phyloP scores from a whole-genome alignment of 768 basidiomycete species.

The Boletus vermiculosoides region DNA sequence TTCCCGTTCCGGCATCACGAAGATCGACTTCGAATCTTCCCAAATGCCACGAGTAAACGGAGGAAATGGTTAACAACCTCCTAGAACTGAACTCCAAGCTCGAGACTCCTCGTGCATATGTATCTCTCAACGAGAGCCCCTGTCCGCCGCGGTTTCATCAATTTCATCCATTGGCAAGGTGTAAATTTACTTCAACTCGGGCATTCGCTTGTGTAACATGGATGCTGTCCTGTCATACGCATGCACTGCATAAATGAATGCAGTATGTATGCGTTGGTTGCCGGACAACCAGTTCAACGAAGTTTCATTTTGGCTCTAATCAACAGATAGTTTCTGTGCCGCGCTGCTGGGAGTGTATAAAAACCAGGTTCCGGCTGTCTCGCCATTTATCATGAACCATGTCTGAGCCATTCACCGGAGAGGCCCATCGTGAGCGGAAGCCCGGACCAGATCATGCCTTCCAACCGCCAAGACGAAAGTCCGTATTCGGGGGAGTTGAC shows the following conservation, averaged over 20 bases:
- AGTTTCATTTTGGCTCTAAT: too few relatives aligned
- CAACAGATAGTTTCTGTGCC: not conserved
- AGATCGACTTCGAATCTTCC: not conserved
- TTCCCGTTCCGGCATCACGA: not conserved
- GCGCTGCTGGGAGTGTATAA: not conserved
- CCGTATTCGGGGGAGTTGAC: not conserved
- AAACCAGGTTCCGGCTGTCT: not conserved
- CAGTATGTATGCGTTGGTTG: not conserved
- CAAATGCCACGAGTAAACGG: slow-evolving; percentile 60
- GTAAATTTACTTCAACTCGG: not conserved
- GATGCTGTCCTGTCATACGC: not conserved
- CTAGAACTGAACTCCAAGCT: slow-evolving; percentile 78
- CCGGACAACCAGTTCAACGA: not conserved
- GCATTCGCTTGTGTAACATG: too few relatives aligned
- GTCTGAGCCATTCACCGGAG: not conserved
- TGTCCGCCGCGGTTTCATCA: not conserved
- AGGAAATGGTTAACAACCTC: slow-evolving; percentile 92
- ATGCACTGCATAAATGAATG: too few relatives aligned
- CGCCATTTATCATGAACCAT: not conserved
- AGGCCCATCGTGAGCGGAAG: not conserved
- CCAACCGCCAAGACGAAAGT: not conserved
- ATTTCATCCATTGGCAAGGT: not conserved
- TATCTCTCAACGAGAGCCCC: not conserved
- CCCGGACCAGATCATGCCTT: not conserved
- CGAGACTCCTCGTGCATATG: slow-evolving; percentile 34